Conservation (phyloP, 2,329 filamentous ascomycete species). For the Cyphellophora attinorum region DNA sequence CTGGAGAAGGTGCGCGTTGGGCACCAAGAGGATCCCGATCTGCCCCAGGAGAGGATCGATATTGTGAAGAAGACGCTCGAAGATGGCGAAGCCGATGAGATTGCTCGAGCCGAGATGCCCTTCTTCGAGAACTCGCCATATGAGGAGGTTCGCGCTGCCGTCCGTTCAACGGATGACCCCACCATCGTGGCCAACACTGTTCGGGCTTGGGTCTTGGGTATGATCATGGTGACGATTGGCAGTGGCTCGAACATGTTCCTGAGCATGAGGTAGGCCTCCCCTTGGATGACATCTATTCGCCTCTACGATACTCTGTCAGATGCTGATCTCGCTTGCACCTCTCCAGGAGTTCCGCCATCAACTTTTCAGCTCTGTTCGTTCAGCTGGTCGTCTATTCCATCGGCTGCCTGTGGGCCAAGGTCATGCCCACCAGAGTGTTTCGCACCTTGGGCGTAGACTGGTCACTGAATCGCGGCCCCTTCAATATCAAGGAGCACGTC, state of each 20-base stretch:
- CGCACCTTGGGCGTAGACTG: slow-evolving; percentile 23
- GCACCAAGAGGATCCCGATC: slow-evolving; percentile 48
- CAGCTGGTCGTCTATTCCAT: slow-evolving; percentile 49
- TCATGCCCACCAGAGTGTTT: slow-evolving; percentile 24
- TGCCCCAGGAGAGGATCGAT: slow-evolving; percentile 49
- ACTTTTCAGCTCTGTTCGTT: slow-evolving; percentile 47
- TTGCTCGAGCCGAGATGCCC: slow-evolving; percentile 47
- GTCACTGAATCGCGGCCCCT: slow-evolving; percentile 27
- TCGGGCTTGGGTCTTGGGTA: slow-evolving; percentile 50
- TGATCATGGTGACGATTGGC: slow-evolving; percentile 48
- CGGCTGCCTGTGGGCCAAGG: slow-evolving; percentile 23
- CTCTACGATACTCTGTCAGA: too few relatives aligned
- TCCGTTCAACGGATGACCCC: slow-evolving; percentile 53
- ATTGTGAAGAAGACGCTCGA: slow-evolving; percentile 47
- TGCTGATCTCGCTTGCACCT: too few relatives aligned
- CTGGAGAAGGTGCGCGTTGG: slow-evolving; percentile 1
- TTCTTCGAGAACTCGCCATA: slow-evolving; percentile 56
- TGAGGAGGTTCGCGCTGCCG: slow-evolving; percentile 51
- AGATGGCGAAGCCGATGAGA: slow-evolving; percentile 48
- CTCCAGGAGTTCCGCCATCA: slow-evolving; percentile 45
- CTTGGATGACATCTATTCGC: too few relatives aligned
- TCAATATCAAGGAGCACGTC: slow-evolving; percentile 32
- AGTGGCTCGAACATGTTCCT: slow-evolving; percentile 51
- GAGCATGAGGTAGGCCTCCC: too few relatives aligned
- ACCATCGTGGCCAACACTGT: slow-evolving; percentile 52